Evolutionary conservation across 371 early-diverging fungal genomes (phyloP), one percentile per base, ranked within the genome.

Genomic region (Smittium mucronatum): DNA sequence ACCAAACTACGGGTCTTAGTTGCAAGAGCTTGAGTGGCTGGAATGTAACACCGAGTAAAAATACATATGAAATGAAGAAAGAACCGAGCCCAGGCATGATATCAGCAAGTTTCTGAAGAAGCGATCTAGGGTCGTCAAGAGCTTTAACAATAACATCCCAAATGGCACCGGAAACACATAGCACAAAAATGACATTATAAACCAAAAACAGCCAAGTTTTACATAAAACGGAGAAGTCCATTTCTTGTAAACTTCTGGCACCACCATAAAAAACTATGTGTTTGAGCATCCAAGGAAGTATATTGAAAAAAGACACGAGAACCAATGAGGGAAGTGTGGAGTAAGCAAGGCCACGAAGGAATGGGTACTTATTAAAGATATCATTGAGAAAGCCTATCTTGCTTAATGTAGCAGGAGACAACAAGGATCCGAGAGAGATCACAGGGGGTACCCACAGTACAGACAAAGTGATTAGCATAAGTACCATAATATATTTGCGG

Each of bases 201-300:
- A 95, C 75, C 65, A 88, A 84, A 71, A 93, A 95, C 67, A 88
- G 87, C 76, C 90, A 94, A 78, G 93, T 90, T 74, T 92, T 91
- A 57, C 82, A 78, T 47, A 87, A 78, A 1, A 91, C 85, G 59
- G 83, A 79, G 64, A 86, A 85, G 69, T 86, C 89, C 15, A 88
- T 74, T 32, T 81, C 82, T 0, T 86, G 87, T 69, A 72, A 74
- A 35, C 76, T 76, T 34, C 80, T 73, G 25, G 61, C 72, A 31
- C 80, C 81, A 36, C 89, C 83, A 58, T 80, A 77, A 26, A 80
- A 81, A 25, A 89, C 88, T 26, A 91, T 73, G 0, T 86, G 83
- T 61, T 86, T 86, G 57, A 92, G 78, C 16, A 87, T 85, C 28
- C 87, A 85, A 68, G 91, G 79, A 21, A 87, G 83, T 28, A 89